Evolutionary conservation across 495 filamentous ascomycete species (phyloP).

Genomic region (Podospora appendiculata): DNA sequence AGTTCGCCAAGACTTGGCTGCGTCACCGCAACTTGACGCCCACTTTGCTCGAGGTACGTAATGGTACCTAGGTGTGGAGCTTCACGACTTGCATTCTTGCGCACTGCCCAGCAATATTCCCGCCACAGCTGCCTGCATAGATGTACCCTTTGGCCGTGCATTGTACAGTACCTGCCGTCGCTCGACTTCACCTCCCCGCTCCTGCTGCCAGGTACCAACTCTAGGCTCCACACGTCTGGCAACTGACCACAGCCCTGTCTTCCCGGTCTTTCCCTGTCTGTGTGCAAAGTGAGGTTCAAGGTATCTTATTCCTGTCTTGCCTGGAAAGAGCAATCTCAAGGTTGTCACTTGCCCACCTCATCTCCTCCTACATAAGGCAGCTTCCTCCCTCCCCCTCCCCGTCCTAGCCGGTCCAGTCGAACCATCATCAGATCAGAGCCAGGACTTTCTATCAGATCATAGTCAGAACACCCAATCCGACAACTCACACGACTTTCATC

Average conservation of each 20-base stretch:
- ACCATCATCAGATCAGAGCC: slow-evolving; percentile 22
- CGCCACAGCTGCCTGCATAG: neutral
- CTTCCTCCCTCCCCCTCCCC: slow-evolving; percentile 20
- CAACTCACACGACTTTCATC: neutral
- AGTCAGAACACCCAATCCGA: slow-evolving; percentile 8
- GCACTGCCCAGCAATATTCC: neutral
- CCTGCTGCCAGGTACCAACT: slow-evolving; percentile 13
- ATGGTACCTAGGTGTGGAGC: slow-evolving; percentile 8
- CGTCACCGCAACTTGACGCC: slow-evolving; percentile 30
- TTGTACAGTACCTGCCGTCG: slow-evolving; percentile 11
- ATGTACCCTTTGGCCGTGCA: slow-evolving; percentile 9
- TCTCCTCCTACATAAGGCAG: slow-evolving; percentile 35
- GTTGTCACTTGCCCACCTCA: slow-evolving; percentile 15
- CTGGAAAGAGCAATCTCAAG: slow-evolving; percentile 25
- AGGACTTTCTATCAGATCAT: slow-evolving; percentile 7
- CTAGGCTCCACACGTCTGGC: slow-evolving; percentile 16
- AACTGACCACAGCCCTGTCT: slow-evolving; percentile 24
- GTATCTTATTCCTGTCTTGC: slow-evolving; percentile 12
- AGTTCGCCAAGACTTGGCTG: slow-evolving; percentile 24
- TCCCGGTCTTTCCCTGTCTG: neutral
- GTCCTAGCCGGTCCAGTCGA: slow-evolving; percentile 3
- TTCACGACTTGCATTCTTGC: slow-evolving; percentile 2
- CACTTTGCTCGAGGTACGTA: neutral
- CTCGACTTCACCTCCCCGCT: neutral
- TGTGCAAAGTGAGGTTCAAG: slow-evolving; percentile 9